Conservation (phyloP, 2,329 filamentous ascomycete species). For the Fusarium fujikuroi region DNA sequence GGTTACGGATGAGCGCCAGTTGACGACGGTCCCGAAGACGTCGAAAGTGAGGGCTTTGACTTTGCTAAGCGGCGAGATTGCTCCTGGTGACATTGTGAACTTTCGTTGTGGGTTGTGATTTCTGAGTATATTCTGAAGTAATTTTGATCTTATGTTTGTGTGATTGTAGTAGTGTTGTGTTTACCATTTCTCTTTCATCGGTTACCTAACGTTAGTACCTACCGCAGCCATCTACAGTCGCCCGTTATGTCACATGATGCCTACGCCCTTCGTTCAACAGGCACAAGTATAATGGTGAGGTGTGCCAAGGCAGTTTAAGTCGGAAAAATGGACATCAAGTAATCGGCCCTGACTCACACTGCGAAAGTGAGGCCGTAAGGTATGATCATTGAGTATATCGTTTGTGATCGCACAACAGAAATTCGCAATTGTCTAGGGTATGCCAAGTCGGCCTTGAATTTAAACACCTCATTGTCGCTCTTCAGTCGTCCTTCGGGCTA, state of each 20-base stretch:
- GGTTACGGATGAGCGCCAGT: constrained; percentile 78
- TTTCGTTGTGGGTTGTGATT: background rate
- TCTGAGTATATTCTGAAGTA: background rate
- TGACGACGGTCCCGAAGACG: constrained; percentile 82
- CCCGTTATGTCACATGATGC: constrained; percentile 36
- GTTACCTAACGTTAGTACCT: background rate
- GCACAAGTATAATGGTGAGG: background rate
- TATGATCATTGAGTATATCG: background rate
- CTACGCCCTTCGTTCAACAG: constrained; percentile 25
- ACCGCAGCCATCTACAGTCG: background rate
- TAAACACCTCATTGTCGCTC: background rate
- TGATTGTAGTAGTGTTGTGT: background rate
- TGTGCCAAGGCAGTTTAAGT: background rate
- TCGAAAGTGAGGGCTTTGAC: constrained; percentile 76
- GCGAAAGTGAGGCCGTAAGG: background rate
- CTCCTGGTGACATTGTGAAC: constrained; percentile 41
- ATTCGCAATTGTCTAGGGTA: constrained; percentile 6
- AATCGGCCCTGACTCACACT: background rate
- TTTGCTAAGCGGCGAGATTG: constrained; percentile 41
- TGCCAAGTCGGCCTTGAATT: background rate
- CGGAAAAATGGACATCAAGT: background rate
- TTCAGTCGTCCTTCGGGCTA: background rate
- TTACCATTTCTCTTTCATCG: background rate
- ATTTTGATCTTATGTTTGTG: background rate
- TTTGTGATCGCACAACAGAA: background rate